Percentiles rank a stretch among this genome's conserved stretches.
phyloP scores from a whole-genome alignment of 176 grass and related monocot genomes.

The Phoenix roebelenii region DNA sequence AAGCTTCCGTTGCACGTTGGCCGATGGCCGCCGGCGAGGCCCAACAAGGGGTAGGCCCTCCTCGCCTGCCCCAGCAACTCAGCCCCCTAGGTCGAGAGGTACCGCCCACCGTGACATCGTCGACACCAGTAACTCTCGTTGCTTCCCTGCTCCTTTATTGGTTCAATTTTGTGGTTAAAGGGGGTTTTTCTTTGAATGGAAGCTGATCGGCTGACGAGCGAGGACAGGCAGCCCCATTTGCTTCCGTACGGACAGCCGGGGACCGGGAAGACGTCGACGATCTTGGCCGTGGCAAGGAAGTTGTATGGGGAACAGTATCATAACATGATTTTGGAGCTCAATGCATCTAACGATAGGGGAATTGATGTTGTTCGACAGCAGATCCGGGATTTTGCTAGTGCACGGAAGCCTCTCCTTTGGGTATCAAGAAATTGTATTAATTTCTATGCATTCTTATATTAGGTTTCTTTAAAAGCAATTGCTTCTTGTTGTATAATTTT shows the following conservation, averaged over 20 bases:
- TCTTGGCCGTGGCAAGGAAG: constrained; percentile 87
- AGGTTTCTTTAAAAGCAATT: too few species aligned
- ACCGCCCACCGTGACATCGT: constrained; percentile 89
- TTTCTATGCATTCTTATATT: too few species aligned
- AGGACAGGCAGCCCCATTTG: constrained; percentile 86
- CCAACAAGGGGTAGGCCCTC: constrained; percentile 45
- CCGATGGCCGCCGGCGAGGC: constrained; percentile 12
- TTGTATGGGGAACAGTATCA: constrained; percentile 80
- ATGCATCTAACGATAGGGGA: constrained; percentile 84
- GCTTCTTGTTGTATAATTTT: too few species aligned
- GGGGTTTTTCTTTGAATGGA: constrained; percentile 5
- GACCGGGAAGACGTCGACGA: constrained; percentile 86
- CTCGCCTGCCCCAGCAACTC: constrained; percentile 34
- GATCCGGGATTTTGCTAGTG: too few species aligned
- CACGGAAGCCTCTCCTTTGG: constrained; percentile 54
- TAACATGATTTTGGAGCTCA: constrained; percentile 98
- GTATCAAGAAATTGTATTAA: constrained; percentile 23
- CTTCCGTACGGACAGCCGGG: constrained; percentile 83
- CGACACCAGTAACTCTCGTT: constrained; percentile 47
- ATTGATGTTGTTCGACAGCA: constrained; percentile 20
- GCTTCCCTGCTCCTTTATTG: neutral
- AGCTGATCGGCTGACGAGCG: constrained; percentile 86
- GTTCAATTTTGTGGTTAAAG: too few species aligned
- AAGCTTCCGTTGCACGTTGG: too few species aligned
- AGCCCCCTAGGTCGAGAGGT: constrained; percentile 94